Conservation (phyloP, 768 basidiomycete genomes). For the Ramaria sp. region DNA sequence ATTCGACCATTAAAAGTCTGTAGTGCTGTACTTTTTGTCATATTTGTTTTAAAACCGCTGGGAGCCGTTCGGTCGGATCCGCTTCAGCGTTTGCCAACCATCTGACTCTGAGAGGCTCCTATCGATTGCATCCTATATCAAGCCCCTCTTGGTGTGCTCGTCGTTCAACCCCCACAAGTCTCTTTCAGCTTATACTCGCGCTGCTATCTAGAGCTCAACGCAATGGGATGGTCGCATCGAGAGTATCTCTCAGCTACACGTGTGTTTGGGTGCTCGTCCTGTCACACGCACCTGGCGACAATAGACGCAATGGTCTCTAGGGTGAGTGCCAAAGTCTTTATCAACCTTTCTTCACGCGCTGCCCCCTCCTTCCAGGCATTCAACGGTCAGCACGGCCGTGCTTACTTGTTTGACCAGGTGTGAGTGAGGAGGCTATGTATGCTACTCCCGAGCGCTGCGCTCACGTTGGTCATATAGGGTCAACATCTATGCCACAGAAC, state of each 20-base stretch:
- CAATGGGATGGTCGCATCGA: slow-evolving; percentile 86
- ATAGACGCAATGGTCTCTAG: slow-evolving; percentile 86
- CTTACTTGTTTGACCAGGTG: slow-evolving; percentile 92
- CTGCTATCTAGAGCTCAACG: not conserved
- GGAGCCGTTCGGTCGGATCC: not conserved
- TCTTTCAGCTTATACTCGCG: not conserved
- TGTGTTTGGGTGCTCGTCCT: slow-evolving; percentile 80
- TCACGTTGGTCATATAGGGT: slow-evolving; percentile 41
- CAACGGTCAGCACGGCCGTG: slow-evolving; percentile 92
- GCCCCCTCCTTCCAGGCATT: slow-evolving; percentile 56
- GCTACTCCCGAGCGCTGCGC: not conserved
- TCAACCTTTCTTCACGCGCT: slow-evolving; percentile 1
- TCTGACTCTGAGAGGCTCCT: slow-evolving; percentile 1
- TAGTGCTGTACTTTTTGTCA: too few relatives aligned
- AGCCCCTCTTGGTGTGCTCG: not conserved
- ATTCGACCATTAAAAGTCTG: too few relatives aligned
- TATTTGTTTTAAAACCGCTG: too few relatives aligned
- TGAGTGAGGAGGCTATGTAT: slow-evolving; percentile 33
- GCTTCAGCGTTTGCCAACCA: not conserved
- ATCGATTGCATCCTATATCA: not conserved
- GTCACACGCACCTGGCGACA: slow-evolving; percentile 86
- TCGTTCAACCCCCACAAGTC: not conserved
- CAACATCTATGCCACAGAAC: slow-evolving; percentile 83
- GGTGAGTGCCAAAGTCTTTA: slow-evolving; percentile 32
- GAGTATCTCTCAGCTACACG: slow-evolving; percentile 76